Conservation (phyloP, 331 rosid genomes). For the Malus hybrid region DNA sequence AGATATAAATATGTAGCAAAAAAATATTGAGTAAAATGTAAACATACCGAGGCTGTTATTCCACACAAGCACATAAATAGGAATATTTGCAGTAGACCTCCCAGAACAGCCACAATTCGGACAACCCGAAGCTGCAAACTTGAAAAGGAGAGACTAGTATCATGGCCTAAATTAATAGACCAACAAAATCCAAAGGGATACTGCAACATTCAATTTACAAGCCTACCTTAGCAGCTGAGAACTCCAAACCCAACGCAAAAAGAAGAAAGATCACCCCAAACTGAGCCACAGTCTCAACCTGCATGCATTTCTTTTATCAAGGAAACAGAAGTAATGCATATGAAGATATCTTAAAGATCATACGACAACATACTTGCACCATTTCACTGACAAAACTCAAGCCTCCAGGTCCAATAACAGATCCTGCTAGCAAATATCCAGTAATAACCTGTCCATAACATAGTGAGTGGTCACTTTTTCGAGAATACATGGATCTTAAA, state of each 20-base stretch:
- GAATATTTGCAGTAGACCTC: conserved; percentile 89
- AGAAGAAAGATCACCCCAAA: conserved; percentile 96
- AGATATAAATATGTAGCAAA: neutral
- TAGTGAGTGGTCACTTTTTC: conserved; percentile 2
- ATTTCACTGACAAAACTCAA: conserved; percentile 92
- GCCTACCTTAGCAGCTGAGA: conserved; percentile 69
- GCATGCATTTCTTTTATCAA: conserved; percentile 10
- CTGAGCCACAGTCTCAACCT: conserved; percentile 99
- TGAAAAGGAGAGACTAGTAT: conserved; percentile 15
- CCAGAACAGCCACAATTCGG: conserved; percentile 88
- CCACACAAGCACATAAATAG: conserved; percentile 92
- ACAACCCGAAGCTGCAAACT: conserved; percentile 78
- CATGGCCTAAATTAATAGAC: conserved; percentile 8
- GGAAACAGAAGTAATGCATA: conserved; percentile 8
- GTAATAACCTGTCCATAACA: conserved; percentile 62
- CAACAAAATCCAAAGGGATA: conserved; percentile 11
- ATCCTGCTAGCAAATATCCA: conserved; percentile 91
- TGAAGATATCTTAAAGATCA: neutral
- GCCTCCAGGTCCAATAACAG: conserved; percentile 90
- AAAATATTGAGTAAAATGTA: neutral
- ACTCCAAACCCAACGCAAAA: conserved; percentile 95
- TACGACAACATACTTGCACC: conserved; percentile 79
- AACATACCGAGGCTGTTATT: conserved; percentile 74
- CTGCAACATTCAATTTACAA: conserved; percentile 11
- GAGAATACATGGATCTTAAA: neutral